Base-by-base conservation (phyloP, 163 green algal genomes). In the Dunaliella salina region DNA sequence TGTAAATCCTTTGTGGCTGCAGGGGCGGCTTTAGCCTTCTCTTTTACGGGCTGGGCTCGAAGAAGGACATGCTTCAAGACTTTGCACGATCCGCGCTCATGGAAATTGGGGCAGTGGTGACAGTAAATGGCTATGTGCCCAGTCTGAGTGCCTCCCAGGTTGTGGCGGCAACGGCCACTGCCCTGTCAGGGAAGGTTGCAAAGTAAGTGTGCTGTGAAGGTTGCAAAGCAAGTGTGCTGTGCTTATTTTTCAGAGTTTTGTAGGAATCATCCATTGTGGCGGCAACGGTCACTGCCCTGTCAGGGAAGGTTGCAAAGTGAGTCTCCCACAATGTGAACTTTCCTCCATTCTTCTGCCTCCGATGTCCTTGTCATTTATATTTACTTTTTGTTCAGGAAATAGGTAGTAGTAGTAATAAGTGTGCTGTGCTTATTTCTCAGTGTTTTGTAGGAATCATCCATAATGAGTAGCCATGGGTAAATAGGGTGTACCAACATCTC, bases 31-130 rank as follows among this genome's bases (percentile, higher is more conserved):
- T 94, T 87, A 96, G 88, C 86, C 82, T 98, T 45, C 87, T 98
- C 82, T 87, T 98, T 34, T 95, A 98, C 85, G 96, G 96, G 69
- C 95, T 95, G 33, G 96, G 96, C 11, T 96, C 92, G 45, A 98
- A 98, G 90, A 87, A 88, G 0, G 85, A 85, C 0, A 85, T 98
- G 79, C 90, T 98, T 84, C 84, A 96, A 29, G 35, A 86, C 0
- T 96, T 98, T 88, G 95, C 90, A 0, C 25, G 32, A 1, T 57
- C 89, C 40, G 45, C 63, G 29, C 84, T 86, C 35, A 89, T 69
- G 78, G 88, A 90, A 57, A 92, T 96, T 82, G 95, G 91, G n/a
- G 93, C 90, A 1, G 93, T 96, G 78, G 81, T 97, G 59, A 85
- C 86, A 0, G 90, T 96, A 26, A 93, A 96, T 78, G 95, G 95